Base-by-base conservation (phyloP, 2,329 filamentous ascomycete species). In the Hypoxylon sp. region DNA sequence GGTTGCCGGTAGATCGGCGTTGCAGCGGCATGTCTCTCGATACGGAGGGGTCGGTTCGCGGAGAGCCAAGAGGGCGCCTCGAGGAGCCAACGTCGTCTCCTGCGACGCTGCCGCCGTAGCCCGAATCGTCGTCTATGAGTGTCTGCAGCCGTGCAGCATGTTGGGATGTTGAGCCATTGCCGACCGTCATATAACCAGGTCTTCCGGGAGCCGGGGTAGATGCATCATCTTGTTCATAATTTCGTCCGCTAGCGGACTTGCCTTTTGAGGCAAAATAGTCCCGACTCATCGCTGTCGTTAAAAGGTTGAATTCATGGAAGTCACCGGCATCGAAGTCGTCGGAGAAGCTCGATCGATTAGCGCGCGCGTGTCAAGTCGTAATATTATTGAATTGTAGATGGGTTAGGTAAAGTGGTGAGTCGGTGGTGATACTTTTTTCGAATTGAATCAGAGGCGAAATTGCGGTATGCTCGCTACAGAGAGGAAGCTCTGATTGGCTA, bases 151-250 rank as follows among this genome's bases (percentile, higher is more conserved):
- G 90, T 30, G 91, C 88, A 38, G 93, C 94, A 78, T 93, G 93
- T 76, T 93, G 90, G 19, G 94, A 94, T 21, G 91, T 90, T 60
- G 90, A 90, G 58, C 94, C 94, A 72, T 86, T 89, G 63, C 95
- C 95, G 55, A 98, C 93, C 4, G 93, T 97, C 90, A 97, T 93
- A 80, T 94, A 98, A 65, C 89, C 86, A 55, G 91, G 91, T 67
- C 75, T 76, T 63, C 73, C 76, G 53, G 76, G 72, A 61, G 77
- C 68, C 17, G 78, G 62, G 63, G 75, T 71, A 70, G 73, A 51
- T 56, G 72, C 45, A 43, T 57, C 45, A 67, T 65, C 61, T 25
- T 63, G 52, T 43, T 75, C 68, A 58, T 76, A 70, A 61, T 76
- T 71, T 67, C 75, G 75, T 60, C 73, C 75, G 55, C 78, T 75